Base-by-base conservation (phyloP, 169 alveolate genomes). In the Eimeria maxima region DNA sequence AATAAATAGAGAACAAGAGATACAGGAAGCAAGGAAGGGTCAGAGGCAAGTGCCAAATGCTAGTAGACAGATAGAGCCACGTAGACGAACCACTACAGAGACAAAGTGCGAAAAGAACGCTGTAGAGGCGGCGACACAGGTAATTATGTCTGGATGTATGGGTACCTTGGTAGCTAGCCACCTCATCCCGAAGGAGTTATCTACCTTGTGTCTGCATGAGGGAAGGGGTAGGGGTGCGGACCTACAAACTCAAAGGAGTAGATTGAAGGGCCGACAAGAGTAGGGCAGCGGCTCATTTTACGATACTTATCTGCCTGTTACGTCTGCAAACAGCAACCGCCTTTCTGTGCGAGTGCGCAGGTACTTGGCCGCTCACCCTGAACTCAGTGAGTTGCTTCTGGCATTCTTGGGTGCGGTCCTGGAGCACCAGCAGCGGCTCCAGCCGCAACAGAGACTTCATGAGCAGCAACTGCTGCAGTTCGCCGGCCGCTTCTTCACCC, bases 371-470 rank as follows among this genome's bases (percentile, higher is more conserved):
- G 45, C 74, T 45, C 76, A 83, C 33, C 73, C 91, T 18, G 73
- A 83, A 29, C 47, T 83, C 13, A 53, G 91, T 16, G 73, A 53
- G 71, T n/a, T 55, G 74, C 38, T 83, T 38, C 91, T 53, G 45
- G 73, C 44, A n/a, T 53, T 47, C 24, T 22, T 83, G 20, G 73
- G 53, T 24, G 91, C 91, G 5, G 57, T 47, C 22, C 69, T 55
- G 63, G 87, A 76, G 60, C 87, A 76, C 65, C 87, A 76, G 22
- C 55, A 76, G 55, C 87, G 87, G 45, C 91, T 83, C 53, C 73
- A 83, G 73, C 76, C 38, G 29, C 38, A 55, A 22, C 91, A 53
- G 91, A 11, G 69, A 11, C 73, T 83, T n/a, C 76, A 53, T 22
- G 91, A 55, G 69, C 45, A 29, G 27, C 91, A 47, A 74, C 33